Percentiles rank a stretch among this genome's conserved stretches.
phyloP scores from a whole-genome alignment of 208 protist genomes.

The Crithidia bombi region DNA sequence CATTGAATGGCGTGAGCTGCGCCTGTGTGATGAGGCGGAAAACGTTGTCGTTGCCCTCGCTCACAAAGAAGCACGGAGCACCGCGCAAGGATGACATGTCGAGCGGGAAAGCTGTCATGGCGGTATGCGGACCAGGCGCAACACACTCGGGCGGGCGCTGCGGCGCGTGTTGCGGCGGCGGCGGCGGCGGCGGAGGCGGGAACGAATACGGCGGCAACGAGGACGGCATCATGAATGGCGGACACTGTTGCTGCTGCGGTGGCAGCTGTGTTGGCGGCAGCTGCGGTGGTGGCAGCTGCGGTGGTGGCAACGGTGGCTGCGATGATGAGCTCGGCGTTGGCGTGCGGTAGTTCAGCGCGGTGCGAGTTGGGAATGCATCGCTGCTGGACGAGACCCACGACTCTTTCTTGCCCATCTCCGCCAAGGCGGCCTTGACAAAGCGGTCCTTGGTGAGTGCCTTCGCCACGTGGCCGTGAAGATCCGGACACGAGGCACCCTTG shows the following conservation, averaged over 20 bases:
- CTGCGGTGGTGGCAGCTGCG: neutral
- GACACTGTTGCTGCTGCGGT: constrained; percentile 12
- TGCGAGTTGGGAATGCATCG: neutral
- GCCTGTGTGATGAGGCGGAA: constrained; percentile 40
- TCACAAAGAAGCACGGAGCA: constrained; percentile 37
- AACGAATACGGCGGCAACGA: constrained; percentile 23
- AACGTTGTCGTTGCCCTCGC: constrained; percentile 41
- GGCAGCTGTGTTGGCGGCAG: neutral
- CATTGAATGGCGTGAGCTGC: constrained; percentile 21
- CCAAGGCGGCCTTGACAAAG: constrained; percentile 42
- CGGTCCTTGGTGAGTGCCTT: constrained; percentile 59
- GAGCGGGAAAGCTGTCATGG: constrained; percentile 21
- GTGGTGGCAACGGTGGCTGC: neutral
- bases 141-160: constrained; percentile 1
- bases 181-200: neutral
- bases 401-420: constrained; percentile 51
- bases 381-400: constrained; percentile 3
- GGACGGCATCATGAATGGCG: constrained; percentile 15
- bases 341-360: neutral
- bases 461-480: constrained; percentile 50
- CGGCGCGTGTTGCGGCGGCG: neutral
- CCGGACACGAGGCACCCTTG: constrained; percentile 38
- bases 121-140: constrained; percentile 1
- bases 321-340: neutral
- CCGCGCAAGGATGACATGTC: constrained; percentile 28